Evolutionary conservation across 2,329 filamentous ascomycete species (phyloP), one percentile per base, ranked within the genome.

Genomic region (Ramichloridium luteum): DNA sequence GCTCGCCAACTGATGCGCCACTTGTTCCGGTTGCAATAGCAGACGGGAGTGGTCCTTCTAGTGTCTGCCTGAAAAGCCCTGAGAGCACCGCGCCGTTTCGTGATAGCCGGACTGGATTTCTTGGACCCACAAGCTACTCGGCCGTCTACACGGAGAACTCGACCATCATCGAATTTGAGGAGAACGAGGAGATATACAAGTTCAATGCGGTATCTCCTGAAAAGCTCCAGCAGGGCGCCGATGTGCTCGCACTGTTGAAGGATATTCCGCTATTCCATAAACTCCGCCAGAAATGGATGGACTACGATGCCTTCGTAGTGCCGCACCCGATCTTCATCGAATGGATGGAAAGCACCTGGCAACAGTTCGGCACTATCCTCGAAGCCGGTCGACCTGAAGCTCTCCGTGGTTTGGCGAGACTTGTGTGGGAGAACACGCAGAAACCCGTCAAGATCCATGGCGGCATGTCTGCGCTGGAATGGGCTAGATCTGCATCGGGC

Each of bases 371-470:
- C 6, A 35, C 39, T 9, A 17, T 54, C 2, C 39, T 54, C 4
- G 31, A 40, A 5, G 43, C 49, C 25, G 43, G 47, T n/a, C 40
- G 50, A 28, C 50, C 49, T 13, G 45, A 49, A 4, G 46, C 54
- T 13, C 43, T 63, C 4, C 45, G 48, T 6, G 38, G 39, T 3
- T 51, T 63, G 28, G 62, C 60, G 5, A 55, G 59, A 28, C 48
- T 51, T 15, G 48, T 63, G 3, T 64, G 59, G 58, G 41, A 51
- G 1, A 64, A 63, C 32, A 62, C 60, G 0, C 37, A 54, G 8
- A 50, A 44, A 16, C 54, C 56, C 2, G 41, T 60, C 18, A 48
- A 47, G 13, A 38, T 60, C 1, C 49, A 55, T 28, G 51, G 54
- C 8, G 41, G 54, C 10, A 62, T 57, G 26, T 54, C 54, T 4